Conservation (phyloP, 1,284 basidiomycete genomes). For the Apiotrichum montevideense region DNA sequence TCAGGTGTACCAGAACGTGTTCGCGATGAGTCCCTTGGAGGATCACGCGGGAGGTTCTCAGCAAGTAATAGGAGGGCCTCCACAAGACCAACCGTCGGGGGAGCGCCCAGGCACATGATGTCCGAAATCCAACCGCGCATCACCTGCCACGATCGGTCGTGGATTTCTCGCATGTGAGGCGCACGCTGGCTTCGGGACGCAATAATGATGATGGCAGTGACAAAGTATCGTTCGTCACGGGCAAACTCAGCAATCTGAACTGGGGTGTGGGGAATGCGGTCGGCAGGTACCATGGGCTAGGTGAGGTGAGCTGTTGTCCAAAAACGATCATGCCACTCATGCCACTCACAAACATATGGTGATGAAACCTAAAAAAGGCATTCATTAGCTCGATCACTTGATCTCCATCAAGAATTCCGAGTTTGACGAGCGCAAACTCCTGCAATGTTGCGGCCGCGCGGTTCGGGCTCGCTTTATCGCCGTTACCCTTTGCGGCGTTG, state of each 20-base stretch:
- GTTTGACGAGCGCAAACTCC: slow-evolving; percentile 45
- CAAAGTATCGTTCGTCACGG: slow-evolving; percentile 44
- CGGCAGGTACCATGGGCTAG: slow-evolving; percentile 46
- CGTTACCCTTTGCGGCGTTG: background rate
- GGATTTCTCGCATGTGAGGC: slow-evolving; percentile 32
- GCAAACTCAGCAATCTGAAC: slow-evolving; percentile 45
- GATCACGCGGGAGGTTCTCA: slow-evolving; percentile 44
- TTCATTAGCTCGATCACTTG: slow-evolving; percentile 39
- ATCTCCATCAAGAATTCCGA: slow-evolving; percentile 38
- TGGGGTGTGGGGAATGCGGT: slow-evolving; percentile 41
- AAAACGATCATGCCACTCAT: no score
- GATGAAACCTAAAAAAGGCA: slow-evolving; percentile 45
- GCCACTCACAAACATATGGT: slow-evolving; percentile 46
- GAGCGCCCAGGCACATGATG: slow-evolving; percentile 39
- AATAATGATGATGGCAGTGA: slow-evolving; percentile 48
- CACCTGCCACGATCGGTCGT: slow-evolving; percentile 38
- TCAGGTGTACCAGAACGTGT: slow-evolving; percentile 5
- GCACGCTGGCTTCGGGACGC: slow-evolving; percentile 40
- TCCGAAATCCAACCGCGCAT: slow-evolving; percentile 45
- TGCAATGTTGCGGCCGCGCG: slow-evolving; percentile 12
- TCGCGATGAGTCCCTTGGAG: slow-evolving; percentile 1
- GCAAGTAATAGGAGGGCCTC: slow-evolving; percentile 44
- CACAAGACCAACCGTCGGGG: slow-evolving; percentile 42
- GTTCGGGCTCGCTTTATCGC: background rate
- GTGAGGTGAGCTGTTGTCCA: background rate